phyloP scores from a whole-genome alignment of 768 basidiomycete genomes.

The Lyophyllum shimeji region DNA sequence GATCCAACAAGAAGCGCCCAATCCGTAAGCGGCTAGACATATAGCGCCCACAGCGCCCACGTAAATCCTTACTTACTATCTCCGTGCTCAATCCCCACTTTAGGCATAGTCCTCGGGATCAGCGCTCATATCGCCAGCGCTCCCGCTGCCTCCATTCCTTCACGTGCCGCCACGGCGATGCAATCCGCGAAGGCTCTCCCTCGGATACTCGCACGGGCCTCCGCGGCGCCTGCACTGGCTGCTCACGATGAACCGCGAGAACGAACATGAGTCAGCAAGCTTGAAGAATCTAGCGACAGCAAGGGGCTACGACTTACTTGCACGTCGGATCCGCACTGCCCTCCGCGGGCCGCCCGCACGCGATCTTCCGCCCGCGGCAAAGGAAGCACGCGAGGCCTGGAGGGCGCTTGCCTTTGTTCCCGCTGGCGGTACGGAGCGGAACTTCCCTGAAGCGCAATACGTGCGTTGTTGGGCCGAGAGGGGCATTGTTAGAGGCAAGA shows the following conservation, averaged over 20 bases:
- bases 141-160: background rate
- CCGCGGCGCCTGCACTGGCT: background rate
- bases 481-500: too few relatives aligned
- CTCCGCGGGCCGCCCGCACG: background rate
- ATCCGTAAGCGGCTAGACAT: background rate
- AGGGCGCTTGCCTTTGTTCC: background rate
- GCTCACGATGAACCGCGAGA: too few relatives aligned
- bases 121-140: too few relatives aligned
- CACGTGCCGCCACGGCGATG: background rate
- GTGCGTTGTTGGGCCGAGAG: background rate
- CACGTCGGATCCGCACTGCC: background rate
- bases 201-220: background rate
- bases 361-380: slow-evolving; percentile 7
- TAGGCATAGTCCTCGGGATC: background rate
- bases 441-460: too few relatives aligned
- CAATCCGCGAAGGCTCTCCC: background rate
- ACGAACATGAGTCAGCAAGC: too few relatives aligned
- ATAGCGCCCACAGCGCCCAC: background rate
- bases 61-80: background rate
- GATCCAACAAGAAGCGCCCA: too few relatives aligned
- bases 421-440: background rate
- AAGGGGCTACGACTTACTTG: too few relatives aligned
- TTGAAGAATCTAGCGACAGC: too few relatives aligned
- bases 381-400: background rate
- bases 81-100: too few relatives aligned